These are phyloP conservation scores for Mycena maculata DNA, from an alignment of 768 basidiomycete genomes.

Conservation along the genomic window DNA sequence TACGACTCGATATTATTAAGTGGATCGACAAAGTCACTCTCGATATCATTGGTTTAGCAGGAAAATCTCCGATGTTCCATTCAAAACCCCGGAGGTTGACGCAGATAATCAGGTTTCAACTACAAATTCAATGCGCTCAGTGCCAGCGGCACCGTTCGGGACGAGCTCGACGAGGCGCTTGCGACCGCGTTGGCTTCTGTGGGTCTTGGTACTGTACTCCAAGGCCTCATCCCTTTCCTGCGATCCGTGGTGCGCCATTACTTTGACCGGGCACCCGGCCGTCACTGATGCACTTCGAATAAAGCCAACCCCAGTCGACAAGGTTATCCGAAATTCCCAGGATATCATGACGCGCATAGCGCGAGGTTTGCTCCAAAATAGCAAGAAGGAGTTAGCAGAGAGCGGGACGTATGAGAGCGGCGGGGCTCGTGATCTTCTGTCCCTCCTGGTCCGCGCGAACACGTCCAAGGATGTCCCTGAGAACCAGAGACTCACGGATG, in stretches of 20 bases:
- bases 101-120: neutral
- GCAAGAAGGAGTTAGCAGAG: constrained; percentile 53
- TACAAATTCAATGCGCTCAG: neutral
- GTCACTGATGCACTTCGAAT: neutral
- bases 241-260: constrained; percentile 43
- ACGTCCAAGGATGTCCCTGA: constrained; percentile 68
- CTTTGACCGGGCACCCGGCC: neutral
- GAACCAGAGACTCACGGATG: constrained; percentile 57
- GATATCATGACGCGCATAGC: constrained; percentile 62
- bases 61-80: neutral
- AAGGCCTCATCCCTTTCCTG: constrained; percentile 43
- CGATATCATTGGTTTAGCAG: neutral
- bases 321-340: constrained; percentile 36
- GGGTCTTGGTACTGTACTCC: constrained; percentile 36
- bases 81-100: neutral
- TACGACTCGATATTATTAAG: neutral
- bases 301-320: constrained; percentile 47
- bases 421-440: constrained; percentile 64
- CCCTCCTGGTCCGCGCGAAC: constrained; percentile 71
- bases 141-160: constrained; percentile 30
- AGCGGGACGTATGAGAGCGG: constrained; percentile 42
- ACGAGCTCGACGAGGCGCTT: constrained; percentile 58
- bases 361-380: constrained; percentile 57
- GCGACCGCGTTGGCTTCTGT: constrained; percentile 52
- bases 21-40: neutral